These are phyloP conservation scores for Bimuria novae-zelandiae DNA, from an alignment of 2,329 filamentous ascomycete genomes.

Conservation along the genomic window DNA sequence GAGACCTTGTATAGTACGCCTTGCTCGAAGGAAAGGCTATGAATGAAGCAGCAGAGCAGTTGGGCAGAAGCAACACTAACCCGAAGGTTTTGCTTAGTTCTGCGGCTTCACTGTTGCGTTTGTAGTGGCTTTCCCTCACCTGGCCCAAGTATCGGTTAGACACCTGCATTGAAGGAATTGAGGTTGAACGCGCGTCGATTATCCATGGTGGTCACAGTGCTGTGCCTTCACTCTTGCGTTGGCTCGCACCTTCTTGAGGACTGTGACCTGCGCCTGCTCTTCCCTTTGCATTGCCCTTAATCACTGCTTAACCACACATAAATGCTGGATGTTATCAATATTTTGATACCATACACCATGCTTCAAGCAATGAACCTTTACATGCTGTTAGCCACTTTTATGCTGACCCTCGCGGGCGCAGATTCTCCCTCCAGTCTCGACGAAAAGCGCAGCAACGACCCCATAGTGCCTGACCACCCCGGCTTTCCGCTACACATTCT, in stretches of 20 bases:
- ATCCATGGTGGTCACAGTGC: too few relatives aligned
- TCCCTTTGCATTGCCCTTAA: too few relatives aligned
- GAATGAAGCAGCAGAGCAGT: too few relatives aligned
- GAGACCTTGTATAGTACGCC: too few relatives aligned
- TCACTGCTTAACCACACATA: background rate
- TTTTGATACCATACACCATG: background rate
- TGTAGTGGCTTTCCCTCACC: background rate
- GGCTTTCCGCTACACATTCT: slow-evolving; percentile 8
- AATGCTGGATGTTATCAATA: background rate
- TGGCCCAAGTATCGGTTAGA: background rate
- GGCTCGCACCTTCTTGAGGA: too few relatives aligned
- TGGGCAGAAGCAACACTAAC: too few relatives aligned
- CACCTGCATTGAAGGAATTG: too few relatives aligned
- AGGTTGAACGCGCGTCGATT: too few relatives aligned
- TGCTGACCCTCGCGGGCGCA: background rate
- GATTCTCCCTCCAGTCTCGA: background rate
- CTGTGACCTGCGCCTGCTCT: too few relatives aligned
- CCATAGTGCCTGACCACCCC: background rate
- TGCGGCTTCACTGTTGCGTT: slow-evolving; percentile 1
- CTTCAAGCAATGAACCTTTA: background rate
- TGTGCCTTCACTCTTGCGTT: too few relatives aligned
- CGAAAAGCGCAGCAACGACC: background rate
- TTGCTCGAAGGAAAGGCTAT: too few relatives aligned
- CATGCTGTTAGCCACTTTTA: background rate
- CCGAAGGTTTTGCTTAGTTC: too few relatives aligned